Evolutionary conservation across 495 filamentous ascomycete genomes (phyloP), one percentile per base, ranked within the genome.

Genomic region (Apodospora peruviana): DNA sequence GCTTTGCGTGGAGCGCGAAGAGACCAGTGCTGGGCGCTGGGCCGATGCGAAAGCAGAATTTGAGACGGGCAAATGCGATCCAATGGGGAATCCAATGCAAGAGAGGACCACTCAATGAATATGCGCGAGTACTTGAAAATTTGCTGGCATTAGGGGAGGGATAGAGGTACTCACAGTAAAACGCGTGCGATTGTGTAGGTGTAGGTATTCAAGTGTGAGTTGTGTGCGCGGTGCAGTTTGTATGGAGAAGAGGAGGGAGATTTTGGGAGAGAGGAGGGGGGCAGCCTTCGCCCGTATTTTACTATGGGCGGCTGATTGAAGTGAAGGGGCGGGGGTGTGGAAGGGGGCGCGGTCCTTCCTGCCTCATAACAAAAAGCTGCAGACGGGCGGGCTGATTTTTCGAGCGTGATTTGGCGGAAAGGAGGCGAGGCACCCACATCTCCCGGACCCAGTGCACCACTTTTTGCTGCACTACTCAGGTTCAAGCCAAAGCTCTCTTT

Each of bases 261-360:
- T 72, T 81, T 80, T 82, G 64, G 52, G 67, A 61, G 56, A 58
- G 63, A 54, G 58, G 53, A 78, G 78, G 79, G 73, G 78, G 68
- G 63, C 57, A 52, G 63, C 61, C 68, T 60, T 61, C 53, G 62
- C 65, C 63, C 69, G 70, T 72, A 77, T 79, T 82, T 81, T 80
- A 81, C 75, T 80, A 77, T 75, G 72, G 65, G 69, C 70, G 68
- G 65, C 73, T 74, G 70, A 72, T 76, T 77, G 73, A 71, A 69
- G 61, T 68, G 63, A 60, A 59, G 62, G 67, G 59, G 53, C 47
- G 52, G 59, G 55, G 50, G 52, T 54, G 51, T 53, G 51, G 34
- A 41, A 44, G 27, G 27, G 27, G 27, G 27, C 27, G 27, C 27
- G 27, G 43, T 55, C 57, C 54, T 56, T 80, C 76, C 57, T 58